These are phyloP conservation scores for Pueraria montana DNA, from an alignment of 306 rosid genomes.

Conservation along the genomic window DNA sequence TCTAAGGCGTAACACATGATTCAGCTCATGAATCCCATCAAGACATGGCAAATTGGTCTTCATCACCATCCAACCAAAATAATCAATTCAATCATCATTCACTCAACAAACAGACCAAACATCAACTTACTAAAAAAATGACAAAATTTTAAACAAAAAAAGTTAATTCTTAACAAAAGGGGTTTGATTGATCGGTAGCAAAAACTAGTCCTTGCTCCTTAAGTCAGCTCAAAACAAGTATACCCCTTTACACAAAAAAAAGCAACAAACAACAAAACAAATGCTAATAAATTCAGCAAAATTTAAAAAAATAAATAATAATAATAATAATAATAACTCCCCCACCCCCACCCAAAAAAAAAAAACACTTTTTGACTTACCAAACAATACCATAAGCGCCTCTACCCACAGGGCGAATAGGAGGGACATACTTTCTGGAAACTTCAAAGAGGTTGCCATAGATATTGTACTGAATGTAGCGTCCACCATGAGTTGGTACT, in stretches of 20 bases:
- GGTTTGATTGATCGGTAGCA: constrained; percentile 2
- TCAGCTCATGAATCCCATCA: constrained; percentile 29
- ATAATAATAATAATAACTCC: neutral
- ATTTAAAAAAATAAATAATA: neutral
- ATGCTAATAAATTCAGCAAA: constrained; percentile 26
- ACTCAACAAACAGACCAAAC: constrained; percentile 30
- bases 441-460: constrained; percentile 93
- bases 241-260: constrained; percentile 37
- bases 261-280: neutral
- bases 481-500: constrained; percentile 79
- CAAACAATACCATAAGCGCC: constrained; percentile 98
- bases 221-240: constrained; percentile 20
- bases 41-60: constrained; percentile 7
- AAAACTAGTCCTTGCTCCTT: constrained; percentile 35
- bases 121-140: neutral
- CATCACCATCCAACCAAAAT: constrained; percentile 34
- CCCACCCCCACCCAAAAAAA: neutral
- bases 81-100: constrained; percentile 36
- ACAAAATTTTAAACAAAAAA: neutral
- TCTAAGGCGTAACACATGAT: constrained; percentile 4
- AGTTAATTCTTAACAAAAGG: constrained; percentile 12
- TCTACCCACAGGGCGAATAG: constrained; percentile 94
- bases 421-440: constrained; percentile 89
- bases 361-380: constrained; percentile 51
- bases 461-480: constrained; percentile 83